A percentile compares a stretch with the other conserved stretches of the same genome.
phyloP scores from a whole-genome alignment of 805 yeast genomes.

The Candida hispaniensis region DNA sequence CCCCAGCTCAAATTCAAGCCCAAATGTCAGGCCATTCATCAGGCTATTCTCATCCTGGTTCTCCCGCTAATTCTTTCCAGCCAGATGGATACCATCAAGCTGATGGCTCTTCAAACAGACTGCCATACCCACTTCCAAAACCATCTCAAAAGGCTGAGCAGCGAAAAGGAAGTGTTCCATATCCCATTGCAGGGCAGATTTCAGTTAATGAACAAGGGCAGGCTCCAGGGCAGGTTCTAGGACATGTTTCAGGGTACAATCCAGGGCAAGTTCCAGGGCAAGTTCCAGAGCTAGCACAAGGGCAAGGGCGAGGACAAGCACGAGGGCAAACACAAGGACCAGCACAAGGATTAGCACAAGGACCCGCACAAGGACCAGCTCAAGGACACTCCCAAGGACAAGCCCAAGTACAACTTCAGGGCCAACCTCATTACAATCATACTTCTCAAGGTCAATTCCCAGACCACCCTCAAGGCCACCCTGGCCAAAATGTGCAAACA shows the following conservation, averaged over 20 bases:
- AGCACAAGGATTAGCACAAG: constrained; percentile 1
- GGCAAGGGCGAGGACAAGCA: constrained; percentile 10
- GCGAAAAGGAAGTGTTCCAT: too few species aligned
- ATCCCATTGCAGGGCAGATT: too few species aligned
- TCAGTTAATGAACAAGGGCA: too few species aligned
- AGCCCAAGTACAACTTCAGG: not conserved
- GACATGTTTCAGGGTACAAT: too few species aligned
- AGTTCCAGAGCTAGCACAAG: constrained; percentile 2
- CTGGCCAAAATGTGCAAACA: not conserved
- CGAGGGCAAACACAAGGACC: constrained; percentile 17
- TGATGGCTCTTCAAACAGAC: not conserved
- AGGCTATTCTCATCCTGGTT: constrained; percentile 5
- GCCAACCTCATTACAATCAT: not conserved
- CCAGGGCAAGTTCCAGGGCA: too few species aligned
- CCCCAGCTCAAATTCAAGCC: constrained; percentile 1
- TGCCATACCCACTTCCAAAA: too few species aligned
- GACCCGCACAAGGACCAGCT: constrained; percentile 8
- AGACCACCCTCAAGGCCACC: constrained; percentile 3
- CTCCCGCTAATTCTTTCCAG: constrained; percentile 1
- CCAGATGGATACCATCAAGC: constrained; percentile 1
- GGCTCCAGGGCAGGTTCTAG: too few species aligned
- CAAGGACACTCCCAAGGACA: not conserved
- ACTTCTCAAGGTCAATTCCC: too few species aligned
- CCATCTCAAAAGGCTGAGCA: too few species aligned
- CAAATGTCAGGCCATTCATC: constrained; percentile 15